Evolutionary conservation across 2,329 filamentous ascomycete genomes (phyloP).

Genomic region (Blastomyces gilchristii): DNA sequence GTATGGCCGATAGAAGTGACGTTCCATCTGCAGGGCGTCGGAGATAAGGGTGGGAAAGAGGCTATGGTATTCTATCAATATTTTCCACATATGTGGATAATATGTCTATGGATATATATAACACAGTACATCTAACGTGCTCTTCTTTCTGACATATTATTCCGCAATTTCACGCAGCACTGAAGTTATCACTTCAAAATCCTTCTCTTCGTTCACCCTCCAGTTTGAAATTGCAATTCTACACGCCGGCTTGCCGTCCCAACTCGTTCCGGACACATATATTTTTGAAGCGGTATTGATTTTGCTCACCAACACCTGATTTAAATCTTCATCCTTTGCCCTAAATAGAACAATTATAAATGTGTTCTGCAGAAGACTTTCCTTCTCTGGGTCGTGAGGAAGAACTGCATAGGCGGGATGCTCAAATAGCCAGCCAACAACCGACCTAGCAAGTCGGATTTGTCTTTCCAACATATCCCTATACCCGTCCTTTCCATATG

Average conservation of each 20-base stretch:
- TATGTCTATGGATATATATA: too few species aligned
- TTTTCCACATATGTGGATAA: background rate
- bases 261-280: constrained; percentile 73
- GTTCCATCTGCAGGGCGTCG: constrained; percentile 39
- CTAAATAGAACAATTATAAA: constrained; percentile 70
- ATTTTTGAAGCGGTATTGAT: constrained; percentile 67
- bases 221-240: constrained; percentile 83
- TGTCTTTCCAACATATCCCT: constrained; percentile 60
- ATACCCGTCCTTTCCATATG: constrained; percentile 63
- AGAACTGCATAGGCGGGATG: constrained; percentile 58
- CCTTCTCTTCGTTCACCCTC: constrained; percentile 59
- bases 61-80: background rate
- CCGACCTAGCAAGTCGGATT: constrained; percentile 56
- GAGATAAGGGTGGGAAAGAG: constrained; percentile 21
- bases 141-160: background rate
- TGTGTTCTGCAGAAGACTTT: constrained; percentile 42
- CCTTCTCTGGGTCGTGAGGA: constrained; percentile 34
- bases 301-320: constrained; percentile 53
- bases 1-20: constrained; percentile 59
- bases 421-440: constrained; percentile 54
- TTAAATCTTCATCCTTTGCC: constrained; percentile 55
- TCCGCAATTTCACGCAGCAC: constrained; percentile 48
- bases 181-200: constrained; percentile 53
- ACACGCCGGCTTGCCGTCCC: constrained; percentile 62
- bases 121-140: background rate